Evolutionary conservation across 1,284 basidiomycete species (phyloP).

Genomic region (Blastosporella zonata): DNA sequence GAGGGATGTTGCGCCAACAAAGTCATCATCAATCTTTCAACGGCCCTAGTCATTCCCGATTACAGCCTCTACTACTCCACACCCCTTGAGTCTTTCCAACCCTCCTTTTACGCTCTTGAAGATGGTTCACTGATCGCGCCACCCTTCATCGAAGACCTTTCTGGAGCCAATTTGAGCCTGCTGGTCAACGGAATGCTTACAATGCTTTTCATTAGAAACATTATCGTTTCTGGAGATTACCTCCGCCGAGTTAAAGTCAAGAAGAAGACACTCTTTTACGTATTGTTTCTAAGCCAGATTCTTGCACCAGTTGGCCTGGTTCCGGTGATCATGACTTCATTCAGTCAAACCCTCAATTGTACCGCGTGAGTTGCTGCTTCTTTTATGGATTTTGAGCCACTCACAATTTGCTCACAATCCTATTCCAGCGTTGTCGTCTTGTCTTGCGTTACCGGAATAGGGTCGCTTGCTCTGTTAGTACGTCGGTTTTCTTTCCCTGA

Average conservation of each 20-base stretch:
- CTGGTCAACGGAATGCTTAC: constrained; percentile 47
- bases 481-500: constrained; percentile 10
- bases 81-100: constrained; percentile 45
- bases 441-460: constrained; percentile 33
- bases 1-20: constrained; percentile 32
- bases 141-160: constrained; percentile 43
- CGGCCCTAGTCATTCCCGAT: constrained; percentile 47
- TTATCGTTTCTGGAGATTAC: constrained; percentile 50
- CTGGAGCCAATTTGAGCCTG: constrained; percentile 41
- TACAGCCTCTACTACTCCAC: constrained; percentile 43
- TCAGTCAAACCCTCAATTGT: constrained; percentile 36
- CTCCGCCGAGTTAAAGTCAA: constrained; percentile 54
- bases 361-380: constrained; percentile 27
- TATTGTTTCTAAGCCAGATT: constrained; percentile 53
- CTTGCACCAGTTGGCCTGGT: constrained; percentile 46
- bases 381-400: too few species aligned
- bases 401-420: constrained; percentile 3
- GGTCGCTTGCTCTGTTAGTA: constrained; percentile 49
- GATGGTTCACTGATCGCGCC: constrained; percentile 62
- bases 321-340: constrained; percentile 45
- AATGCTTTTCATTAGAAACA: constrained; percentile 53
- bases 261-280: constrained; percentile 59
- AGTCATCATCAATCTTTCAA: constrained; percentile 49
- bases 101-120: constrained; percentile 43
- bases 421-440: constrained; percentile 37